These are phyloP conservation scores for Erythrophleum fordii DNA, from an alignment of 306 rosid genomes.

Conservation along the genomic window DNA sequence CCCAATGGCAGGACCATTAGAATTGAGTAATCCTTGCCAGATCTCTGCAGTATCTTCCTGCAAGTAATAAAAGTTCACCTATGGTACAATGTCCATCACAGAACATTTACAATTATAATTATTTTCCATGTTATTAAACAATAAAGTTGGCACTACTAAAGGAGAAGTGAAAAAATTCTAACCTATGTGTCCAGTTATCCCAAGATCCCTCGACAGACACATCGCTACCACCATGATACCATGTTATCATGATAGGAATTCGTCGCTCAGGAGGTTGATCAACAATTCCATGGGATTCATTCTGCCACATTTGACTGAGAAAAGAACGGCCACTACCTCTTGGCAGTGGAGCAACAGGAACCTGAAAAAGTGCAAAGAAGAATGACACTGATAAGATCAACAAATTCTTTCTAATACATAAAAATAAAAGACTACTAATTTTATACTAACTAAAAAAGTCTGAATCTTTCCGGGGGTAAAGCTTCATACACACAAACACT, in stretches of 20 bases:
- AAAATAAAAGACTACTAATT: neutral
- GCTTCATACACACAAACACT: too few species aligned
- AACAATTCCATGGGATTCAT: constrained; percentile 52
- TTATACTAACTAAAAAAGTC: neutral
- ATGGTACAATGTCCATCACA: constrained; percentile 17
- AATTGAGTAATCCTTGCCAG: constrained; percentile 80
- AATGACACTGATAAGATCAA: neutral
- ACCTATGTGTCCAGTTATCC: constrained; percentile 93
- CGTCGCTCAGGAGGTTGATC: constrained; percentile 68
- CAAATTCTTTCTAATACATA: neutral
- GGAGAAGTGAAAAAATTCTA: constrained; percentile 29
- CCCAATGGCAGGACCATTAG: constrained; percentile 84
- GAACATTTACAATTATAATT: constrained; percentile 23
- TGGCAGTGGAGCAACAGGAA: constrained; percentile 80
- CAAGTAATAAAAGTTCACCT: constrained; percentile 38
- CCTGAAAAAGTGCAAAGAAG: constrained; percentile 61
- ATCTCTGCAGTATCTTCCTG: constrained; percentile 80
- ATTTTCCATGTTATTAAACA: constrained; percentile 29
- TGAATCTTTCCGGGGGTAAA: too few species aligned
- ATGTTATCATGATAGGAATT: constrained; percentile 77
- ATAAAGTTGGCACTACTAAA: constrained; percentile 14
- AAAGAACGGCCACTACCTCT: constrained; percentile 56
- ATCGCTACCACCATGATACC: constrained; percentile 75
- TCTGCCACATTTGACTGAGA: constrained; percentile 57
- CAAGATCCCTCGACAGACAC: constrained; percentile 93